Evolutionary conservation across 2,329 filamentous ascomycete genomes (phyloP), one percentile per base, ranked within the genome.

Genomic region (Graphilbum fragrans): DNA sequence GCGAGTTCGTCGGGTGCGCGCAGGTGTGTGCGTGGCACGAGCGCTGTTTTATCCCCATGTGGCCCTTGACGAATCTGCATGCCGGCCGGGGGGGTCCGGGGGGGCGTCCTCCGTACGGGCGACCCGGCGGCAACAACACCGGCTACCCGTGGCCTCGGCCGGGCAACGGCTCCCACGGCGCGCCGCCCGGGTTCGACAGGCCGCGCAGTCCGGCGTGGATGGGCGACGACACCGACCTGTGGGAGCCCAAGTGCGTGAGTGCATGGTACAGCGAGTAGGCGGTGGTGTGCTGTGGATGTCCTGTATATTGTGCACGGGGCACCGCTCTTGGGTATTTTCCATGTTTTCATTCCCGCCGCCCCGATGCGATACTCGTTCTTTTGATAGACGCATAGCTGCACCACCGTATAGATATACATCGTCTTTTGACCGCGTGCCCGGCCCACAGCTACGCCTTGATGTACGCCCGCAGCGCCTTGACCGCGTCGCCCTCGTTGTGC

Each of bases 401-500:
- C n/a, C n/a, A n/a, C n/a, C n/a, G n/a, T n/a, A n/a, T n/a, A n/a
- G n/a, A n/a, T n/a, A n/a, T n/a, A n/a, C n/a, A n/a, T 31, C 27
- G 27, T 31, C 9, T 9, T 31, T 31, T 31, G 27, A 31, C 16
- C 16, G 16, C 27, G 27, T n/a, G n/a, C n/a, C n/a, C n/a, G n/a
- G n/a, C n/a, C n/a, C n/a, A n/a, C n/a, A n/a, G n/a, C n/a, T 27
- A 12, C 25, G 41, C 45, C 10, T 49, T 20, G 16, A 68, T 54
- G 42, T 59, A 86, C 0, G 77, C 74, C 44, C 61, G 69, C 66
- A 90, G 72, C 1, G 82, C 82, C 57, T 74, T 69, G 32, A 80
- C 67, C 2, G 72, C 73, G 53, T 86, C 70, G 3, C 83, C 85
- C 38, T 86, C 81, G 52, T 87, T 68, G 5, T 71, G 66, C 57